Evolutionary conservation across 2,329 filamentous ascomycete genomes (phyloP), one percentile per base, ranked within the genome.

Genomic region (Sporothrix euskadiensis): DNA sequence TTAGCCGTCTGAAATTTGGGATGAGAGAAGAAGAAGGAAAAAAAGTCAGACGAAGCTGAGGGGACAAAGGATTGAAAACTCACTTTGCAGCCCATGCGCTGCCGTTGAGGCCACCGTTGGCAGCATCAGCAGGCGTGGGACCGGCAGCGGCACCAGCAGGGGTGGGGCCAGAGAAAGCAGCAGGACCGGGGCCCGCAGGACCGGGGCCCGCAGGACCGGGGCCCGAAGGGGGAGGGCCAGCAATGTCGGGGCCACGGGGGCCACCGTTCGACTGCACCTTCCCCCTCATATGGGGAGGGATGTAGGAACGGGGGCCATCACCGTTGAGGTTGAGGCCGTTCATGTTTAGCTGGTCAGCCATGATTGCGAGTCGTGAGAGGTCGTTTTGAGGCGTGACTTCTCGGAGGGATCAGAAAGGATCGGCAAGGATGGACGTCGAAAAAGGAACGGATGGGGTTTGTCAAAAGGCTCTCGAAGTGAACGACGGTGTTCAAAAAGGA

Each of bases 291-390:
- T 96, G 93, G 83, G 93, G 93, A 77, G 93, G 93, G 78, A 96
- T 94, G 86, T 96, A 96, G 73, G 92, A 92, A 80, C 91, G 91
- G 78, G 84, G 78, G 69, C 75, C 76, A 71, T 81, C 79, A 73
- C 80, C 81, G 44, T 82, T 81, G 74, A 95, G 85, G 83, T 85
- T 91, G 80, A 95, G 86, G 81, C 90, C 89, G 81, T 87, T 88
- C 88, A 95, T 94, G 86, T 94, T 93, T 79, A 96, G 88, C 86
- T 94, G 91, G 80, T 93, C 91, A 82, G 92, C 92, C 92, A 94
- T 94, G 81, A 83, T 91, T 84, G 79, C 79, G 79, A 39, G 41
- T 66, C 19, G 14, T 26, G 41, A 65, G 52, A 65, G 14, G 56
- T 65, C n/a, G 66, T 63, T 72, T 61, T 72, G 69, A 74, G 70